Percentiles rank a stretch among this genome's conserved stretches.
Evolutionary conservation across 129 eudicot species (phyloP).

Genomic region (Escallonia rubra): DNA sequence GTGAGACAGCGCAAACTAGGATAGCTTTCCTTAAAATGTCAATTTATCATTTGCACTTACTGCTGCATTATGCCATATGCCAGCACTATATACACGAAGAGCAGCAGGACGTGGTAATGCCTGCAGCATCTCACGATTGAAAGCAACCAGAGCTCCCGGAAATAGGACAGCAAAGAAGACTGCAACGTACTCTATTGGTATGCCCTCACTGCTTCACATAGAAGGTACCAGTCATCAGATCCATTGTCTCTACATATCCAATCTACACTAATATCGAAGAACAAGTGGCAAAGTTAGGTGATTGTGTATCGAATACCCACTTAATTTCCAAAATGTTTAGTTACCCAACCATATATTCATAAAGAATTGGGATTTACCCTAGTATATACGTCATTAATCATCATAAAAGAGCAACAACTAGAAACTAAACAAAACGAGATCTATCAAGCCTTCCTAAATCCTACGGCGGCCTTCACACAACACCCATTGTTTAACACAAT

Average conservation of each 20-base stretch:
- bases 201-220: slow-evolving; percentile 88
- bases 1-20: background rate
- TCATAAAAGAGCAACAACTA: too few species aligned
- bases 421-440: too few species aligned
- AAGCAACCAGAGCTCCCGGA: slow-evolving; percentile 95
- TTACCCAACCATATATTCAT: too few species aligned
- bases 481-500: too few species aligned
- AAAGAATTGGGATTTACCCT: too few species aligned
- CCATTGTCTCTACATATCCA: slow-evolving; percentile 23
- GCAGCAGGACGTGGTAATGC: slow-evolving; percentile 51
- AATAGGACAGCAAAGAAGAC: slow-evolving; percentile 75
- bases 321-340: too few species aligned
- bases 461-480: too few species aligned
- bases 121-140: slow-evolving; percentile 58
- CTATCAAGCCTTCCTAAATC: too few species aligned
- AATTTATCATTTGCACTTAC: slow-evolving; percentile 37
- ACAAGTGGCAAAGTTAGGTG: too few species aligned
- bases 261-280: background rate
- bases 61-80: slow-evolving; percentile 94
- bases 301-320: too few species aligned
- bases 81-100: slow-evolving; percentile 94
- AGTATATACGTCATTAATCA: too few species aligned
- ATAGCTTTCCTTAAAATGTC: background rate
- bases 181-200: slow-evolving; percentile 87
- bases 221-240: slow-evolving; percentile 33